Evolutionary conservation across 1,284 basidiomycete species (phyloP), one percentile per base, ranked within the genome.

Genomic region (Cutaneotrichosporon cavernicola): DNA sequence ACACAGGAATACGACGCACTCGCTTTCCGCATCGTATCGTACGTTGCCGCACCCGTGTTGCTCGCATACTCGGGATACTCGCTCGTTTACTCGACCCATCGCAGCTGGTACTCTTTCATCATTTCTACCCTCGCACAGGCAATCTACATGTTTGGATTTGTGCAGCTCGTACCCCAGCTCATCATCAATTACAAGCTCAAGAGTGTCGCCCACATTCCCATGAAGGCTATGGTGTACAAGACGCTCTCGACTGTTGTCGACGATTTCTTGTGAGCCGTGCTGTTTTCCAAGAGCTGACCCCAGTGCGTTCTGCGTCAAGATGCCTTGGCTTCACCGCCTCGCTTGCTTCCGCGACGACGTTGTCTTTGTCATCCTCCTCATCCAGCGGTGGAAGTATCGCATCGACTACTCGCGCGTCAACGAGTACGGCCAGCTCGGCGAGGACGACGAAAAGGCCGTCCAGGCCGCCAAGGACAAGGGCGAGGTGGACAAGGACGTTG

Each of bases 171-270:
- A 60, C 94, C 94, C 50, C 92, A 96, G 79, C 81, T 97, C 50
- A 80, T 80, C 75, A 93, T 95, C 83, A 96, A 97, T 82, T 97
- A 96, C 84, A 96, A 97, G 80, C 85, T 96, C 67, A 95, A 95
- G 89, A 89, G 81, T 57, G 77, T 79, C 11, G 74, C 75, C 22
- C 76, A 79, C 59, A 76, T 79, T 69, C 77, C 79, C 11, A 92
- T 95, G 88, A 97, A 95, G 81, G 91, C 95, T 4, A 94, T 98
- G 90, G 88, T 95, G 68, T 97, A 92, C 85, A 97, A 97, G 83
- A 89, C 91, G 3, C 82, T 81, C 26, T 77, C 75, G 2, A 81
- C 81, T 7, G 80, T 84, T 61, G 90, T 97, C 36, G 94, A 97
- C 80, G 94, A 97, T 81, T 86, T 96, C 70, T 95, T 94, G 81